Evolutionary conservation across 2,329 filamentous ascomycete genomes (phyloP).

Genomic region (Dothistroma septosporum): DNA sequence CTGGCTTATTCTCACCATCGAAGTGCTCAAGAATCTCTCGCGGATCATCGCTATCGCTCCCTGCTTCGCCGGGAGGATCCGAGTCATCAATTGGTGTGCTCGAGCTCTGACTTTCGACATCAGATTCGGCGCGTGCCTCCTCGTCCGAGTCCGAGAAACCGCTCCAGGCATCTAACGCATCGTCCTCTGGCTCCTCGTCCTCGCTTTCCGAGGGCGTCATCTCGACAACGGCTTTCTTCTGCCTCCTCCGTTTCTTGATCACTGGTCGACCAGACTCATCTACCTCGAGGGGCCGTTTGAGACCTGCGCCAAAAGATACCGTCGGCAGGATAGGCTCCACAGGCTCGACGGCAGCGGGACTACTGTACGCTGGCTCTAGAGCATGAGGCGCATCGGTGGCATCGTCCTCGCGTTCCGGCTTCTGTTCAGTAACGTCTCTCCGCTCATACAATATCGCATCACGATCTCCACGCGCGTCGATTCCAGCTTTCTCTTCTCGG

Average conservation of each 20-base stretch:
- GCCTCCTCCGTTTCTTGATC: slow-evolving; percentile 71
- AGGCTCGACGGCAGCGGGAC: not conserved
- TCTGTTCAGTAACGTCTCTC: slow-evolving; percentile 26
- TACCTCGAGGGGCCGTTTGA: slow-evolving; percentile 81
- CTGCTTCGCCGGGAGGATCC: slow-evolving; percentile 20
- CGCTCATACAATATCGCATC: slow-evolving; percentile 53
- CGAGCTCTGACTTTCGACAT: not conserved
- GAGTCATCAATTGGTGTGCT: not conserved
- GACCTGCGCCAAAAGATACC: slow-evolving; percentile 62
- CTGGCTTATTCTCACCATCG: slow-evolving; percentile 33
- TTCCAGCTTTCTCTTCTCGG: slow-evolving; percentile 61
- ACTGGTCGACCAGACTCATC: slow-evolving; percentile 76
- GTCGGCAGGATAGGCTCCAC: not conserved
- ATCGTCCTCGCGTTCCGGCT: slow-evolving; percentile 12
- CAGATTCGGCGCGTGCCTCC: slow-evolving; percentile 10
- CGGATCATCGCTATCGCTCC: slow-evolving; percentile 38
- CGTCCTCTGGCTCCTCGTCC: slow-evolving; percentile 8
- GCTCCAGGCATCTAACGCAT: slow-evolving; percentile 29
- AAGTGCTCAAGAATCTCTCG: slow-evolving; percentile 9
- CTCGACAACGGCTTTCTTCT: slow-evolving; percentile 26
- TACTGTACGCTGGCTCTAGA: not conserved
- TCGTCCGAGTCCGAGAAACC: slow-evolving; percentile 29
- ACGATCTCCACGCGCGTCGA: slow-evolving; percentile 50
- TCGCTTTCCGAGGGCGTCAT: not conserved
- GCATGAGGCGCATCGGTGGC: not conserved